A percentile compares a stretch with the other conserved stretches of the same genome.
Evolutionary conservation across 768 basidiomycete genomes (phyloP).

Genomic region (Naganishia antarctica): DNA sequence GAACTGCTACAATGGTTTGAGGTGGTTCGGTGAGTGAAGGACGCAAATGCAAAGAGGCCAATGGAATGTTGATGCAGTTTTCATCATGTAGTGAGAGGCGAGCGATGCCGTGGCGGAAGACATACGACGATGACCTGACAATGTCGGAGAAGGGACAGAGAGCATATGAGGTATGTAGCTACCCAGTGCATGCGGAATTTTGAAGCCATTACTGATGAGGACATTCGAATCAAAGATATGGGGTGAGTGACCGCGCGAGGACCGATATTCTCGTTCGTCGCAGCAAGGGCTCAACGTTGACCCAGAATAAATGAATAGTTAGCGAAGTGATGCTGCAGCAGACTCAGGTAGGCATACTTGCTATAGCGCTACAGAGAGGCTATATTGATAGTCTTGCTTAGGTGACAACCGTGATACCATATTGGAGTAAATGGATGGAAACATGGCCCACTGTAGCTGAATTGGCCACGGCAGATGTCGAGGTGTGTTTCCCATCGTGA

Average conservation of each 20-base stretch:
- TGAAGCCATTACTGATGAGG: not conserved
- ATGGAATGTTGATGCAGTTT: not conserved
- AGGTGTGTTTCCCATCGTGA: slow-evolving; percentile 29
- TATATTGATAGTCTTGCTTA: not conserved
- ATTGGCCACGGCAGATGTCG: slow-evolving; percentile 55
- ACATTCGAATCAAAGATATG: slow-evolving; percentile 5
- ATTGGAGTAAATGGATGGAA: slow-evolving; percentile 82
- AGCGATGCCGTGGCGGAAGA: slow-evolving; percentile 89
- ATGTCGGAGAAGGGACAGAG: slow-evolving; percentile 67
- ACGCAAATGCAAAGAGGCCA: not conserved
- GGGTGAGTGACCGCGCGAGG: not conserved
- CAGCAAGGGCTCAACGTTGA: not conserved
- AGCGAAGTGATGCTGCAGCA: slow-evolving; percentile 92
- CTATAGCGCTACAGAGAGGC: too few species aligned
- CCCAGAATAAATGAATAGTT: slow-evolving; percentile 29
- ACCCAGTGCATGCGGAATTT: not conserved
- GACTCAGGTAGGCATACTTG: slow-evolving; percentile 64
- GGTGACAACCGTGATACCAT: slow-evolving; percentile 66
- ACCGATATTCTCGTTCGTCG: not conserved
- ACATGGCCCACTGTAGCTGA: slow-evolving; percentile 75
- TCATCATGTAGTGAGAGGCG: slow-evolving; percentile 52
- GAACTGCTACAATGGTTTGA: slow-evolving; percentile 62
- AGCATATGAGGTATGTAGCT: slow-evolving; percentile 73
- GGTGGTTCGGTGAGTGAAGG: slow-evolving; percentile 53
- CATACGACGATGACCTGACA: slow-evolving; percentile 53